These are phyloP conservation scores for Boletus bicolor DNA, from an alignment of 768 basidiomycete genomes.

Conservation along the genomic window DNA sequence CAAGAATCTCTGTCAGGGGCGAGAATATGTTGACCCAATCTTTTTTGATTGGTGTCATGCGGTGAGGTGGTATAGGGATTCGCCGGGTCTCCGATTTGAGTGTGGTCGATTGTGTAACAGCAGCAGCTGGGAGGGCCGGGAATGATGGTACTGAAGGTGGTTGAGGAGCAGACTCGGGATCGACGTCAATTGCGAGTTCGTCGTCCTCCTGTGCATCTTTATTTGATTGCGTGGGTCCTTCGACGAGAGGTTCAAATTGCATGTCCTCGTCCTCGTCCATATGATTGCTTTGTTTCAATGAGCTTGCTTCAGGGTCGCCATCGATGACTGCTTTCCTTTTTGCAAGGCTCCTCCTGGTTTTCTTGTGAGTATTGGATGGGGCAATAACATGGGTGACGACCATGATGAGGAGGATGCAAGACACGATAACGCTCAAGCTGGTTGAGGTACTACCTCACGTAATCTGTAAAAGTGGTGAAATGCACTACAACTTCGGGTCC, in stretches of 20 bases:
- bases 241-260: constrained; percentile 17
- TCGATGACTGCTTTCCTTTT: constrained; percentile 35
- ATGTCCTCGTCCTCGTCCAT: constrained; percentile 32
- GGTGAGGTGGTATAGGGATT: constrained; percentile 91
- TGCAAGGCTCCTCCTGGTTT: constrained; percentile 41
- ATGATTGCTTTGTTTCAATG: constrained; percentile 4
- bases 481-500: background rate
- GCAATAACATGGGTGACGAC: constrained; percentile 39
- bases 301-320: constrained; percentile 6
- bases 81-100: constrained; percentile 84
- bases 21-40: constrained; percentile 96
- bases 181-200: constrained; percentile 58
- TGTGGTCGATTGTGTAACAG: constrained; percentile 45
- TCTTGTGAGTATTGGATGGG: constrained; percentile 36
- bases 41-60: constrained; percentile 95
- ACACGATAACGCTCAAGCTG: background rate
- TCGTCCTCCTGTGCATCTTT: constrained; percentile 45
- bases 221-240: constrained; percentile 1
- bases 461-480: background rate
- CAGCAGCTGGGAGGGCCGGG: constrained; percentile 56
- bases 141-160: constrained; percentile 61
- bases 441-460: constrained; percentile 16
- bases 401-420: constrained; percentile 29
- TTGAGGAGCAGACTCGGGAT: constrained; percentile 42
- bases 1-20: constrained; percentile 91